A percentile compares a stretch with the other conserved stretches of the same genome.
These are phyloP conservation scores for Endotrypanum monterogeii DNA, from an alignment of 208 protist species.

Conservation along the genomic window DNA sequence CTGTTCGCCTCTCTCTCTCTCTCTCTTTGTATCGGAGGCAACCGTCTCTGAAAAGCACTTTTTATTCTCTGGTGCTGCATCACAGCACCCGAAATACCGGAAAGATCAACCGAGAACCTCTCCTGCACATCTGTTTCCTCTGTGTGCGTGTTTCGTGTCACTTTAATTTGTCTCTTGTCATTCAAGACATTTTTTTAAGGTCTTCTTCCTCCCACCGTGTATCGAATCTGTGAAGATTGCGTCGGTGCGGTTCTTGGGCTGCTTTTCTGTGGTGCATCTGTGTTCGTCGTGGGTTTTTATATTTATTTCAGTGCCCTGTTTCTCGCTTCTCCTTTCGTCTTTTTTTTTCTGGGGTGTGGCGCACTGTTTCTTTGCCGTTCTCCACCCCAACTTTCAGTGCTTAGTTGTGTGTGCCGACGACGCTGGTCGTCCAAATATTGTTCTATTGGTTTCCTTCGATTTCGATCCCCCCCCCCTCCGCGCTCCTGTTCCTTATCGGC, in stretches of 20 bases:
- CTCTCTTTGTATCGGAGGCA: background rate
- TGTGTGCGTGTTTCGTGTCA: background rate
- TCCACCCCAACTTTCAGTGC: background rate
- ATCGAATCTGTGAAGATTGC: background rate
- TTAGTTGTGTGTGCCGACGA: background rate
- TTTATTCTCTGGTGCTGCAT: background rate
- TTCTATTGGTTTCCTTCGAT: background rate
- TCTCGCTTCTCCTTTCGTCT: background rate
- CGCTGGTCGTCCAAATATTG: background rate
- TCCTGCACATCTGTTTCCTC: background rate
- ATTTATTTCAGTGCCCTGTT: background rate
- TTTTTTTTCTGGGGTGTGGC: background rate
- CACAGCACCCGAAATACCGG: background rate
- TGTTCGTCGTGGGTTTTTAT: background rate
- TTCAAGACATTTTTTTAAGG: background rate
- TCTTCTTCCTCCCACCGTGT: background rate
- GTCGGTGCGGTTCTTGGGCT: background rate
- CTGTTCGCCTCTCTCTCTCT: background rate
- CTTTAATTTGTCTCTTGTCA: background rate
- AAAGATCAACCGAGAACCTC: background rate
- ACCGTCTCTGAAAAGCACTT: background rate
- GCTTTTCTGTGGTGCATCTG: slow-evolving; percentile 3
- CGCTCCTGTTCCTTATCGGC: background rate
- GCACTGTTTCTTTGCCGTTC: background rate
- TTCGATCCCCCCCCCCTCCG: background rate